Conservation (phyloP, 495 filamentous ascomycete genomes). For the Lasiosphaeria miniovina region DNA sequence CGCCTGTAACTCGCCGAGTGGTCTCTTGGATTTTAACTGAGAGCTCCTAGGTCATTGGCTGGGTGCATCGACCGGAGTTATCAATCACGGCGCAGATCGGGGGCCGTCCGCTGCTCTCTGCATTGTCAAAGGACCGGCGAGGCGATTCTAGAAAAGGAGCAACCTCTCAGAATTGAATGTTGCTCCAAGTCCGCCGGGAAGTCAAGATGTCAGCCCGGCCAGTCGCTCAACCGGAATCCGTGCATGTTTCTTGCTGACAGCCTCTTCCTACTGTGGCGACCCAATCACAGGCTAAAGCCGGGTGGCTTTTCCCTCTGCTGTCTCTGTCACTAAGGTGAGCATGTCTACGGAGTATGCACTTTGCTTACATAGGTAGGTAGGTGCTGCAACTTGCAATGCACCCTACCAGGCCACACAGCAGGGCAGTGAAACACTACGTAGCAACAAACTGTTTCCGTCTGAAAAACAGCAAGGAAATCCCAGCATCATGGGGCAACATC, state of each 20-base stretch:
- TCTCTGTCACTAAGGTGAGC: too few relatives aligned
- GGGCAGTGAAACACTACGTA: constrained; percentile 4
- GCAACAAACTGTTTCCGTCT: constrained; percentile 2
- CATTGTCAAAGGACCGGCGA: too few relatives aligned
- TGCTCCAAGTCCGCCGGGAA: neutral
- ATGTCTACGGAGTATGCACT: too few relatives aligned
- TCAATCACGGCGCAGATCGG: too few relatives aligned
- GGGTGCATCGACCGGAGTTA: too few relatives aligned
- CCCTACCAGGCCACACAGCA: neutral
- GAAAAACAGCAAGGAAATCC: constrained; percentile 1
- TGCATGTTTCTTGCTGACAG: constrained; percentile 12
- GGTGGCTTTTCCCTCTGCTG: neutral
- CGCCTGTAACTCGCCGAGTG: too few relatives aligned
- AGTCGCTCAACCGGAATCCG: constrained; percentile 7
- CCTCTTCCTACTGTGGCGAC: neutral
- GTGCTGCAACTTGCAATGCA: too few relatives aligned
- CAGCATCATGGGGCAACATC: neutral
- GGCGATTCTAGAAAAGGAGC: too few relatives aligned
- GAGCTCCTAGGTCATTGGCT: too few relatives aligned
- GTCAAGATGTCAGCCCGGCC: constrained; percentile 3
- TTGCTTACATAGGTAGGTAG: too few relatives aligned
- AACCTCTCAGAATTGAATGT: neutral
- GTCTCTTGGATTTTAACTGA: too few relatives aligned
- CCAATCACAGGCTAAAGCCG: neutral
- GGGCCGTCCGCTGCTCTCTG: too few relatives aligned